A percentile compares a stretch with the other conserved stretches of the same genome.
These are phyloP conservation scores for Rubia yunnanensis DNA, from an alignment of 257 asterid genomes.

Conservation along the genomic window DNA sequence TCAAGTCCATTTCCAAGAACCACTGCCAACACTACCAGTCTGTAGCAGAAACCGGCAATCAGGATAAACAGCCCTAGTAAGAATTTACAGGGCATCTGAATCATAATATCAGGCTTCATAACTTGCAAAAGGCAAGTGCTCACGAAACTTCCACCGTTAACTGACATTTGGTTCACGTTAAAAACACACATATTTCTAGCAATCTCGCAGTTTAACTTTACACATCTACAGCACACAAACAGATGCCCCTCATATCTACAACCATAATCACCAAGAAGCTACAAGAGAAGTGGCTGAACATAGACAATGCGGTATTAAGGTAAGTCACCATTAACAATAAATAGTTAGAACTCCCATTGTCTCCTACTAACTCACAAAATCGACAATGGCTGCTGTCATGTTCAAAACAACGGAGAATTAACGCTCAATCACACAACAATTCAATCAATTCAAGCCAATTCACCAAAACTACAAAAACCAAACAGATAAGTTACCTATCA, in stretches of 20 bases:
- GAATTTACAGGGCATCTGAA: not conserved
- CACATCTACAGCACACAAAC: not conserved
- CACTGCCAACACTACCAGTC: not conserved
- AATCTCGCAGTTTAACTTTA: not conserved
- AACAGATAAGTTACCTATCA: conserved; percentile 35
- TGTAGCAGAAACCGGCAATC: not conserved
- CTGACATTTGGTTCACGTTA: not conserved
- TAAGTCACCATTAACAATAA: not conserved
- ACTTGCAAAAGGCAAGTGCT: not conserved
- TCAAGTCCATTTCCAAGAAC: not conserved
- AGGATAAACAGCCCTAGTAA: not conserved
- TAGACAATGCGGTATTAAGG: not conserved
- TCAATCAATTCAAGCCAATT: not conserved
- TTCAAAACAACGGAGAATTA: not conserved
- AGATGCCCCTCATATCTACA: not conserved
- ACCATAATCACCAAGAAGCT: not conserved
- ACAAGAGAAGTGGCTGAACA: not conserved
- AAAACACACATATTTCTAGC: not conserved
- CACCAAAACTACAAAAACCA: not conserved
- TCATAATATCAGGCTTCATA: not conserved
- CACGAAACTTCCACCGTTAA: not conserved
- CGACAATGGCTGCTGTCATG: not conserved
- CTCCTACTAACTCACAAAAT: not conserved
- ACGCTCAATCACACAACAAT: not conserved
- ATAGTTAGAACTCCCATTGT: not conserved